These are phyloP conservation scores for Sphenostylis stenocarpa DNA, from an alignment of 306 rosid species.

Conservation along the genomic window DNA sequence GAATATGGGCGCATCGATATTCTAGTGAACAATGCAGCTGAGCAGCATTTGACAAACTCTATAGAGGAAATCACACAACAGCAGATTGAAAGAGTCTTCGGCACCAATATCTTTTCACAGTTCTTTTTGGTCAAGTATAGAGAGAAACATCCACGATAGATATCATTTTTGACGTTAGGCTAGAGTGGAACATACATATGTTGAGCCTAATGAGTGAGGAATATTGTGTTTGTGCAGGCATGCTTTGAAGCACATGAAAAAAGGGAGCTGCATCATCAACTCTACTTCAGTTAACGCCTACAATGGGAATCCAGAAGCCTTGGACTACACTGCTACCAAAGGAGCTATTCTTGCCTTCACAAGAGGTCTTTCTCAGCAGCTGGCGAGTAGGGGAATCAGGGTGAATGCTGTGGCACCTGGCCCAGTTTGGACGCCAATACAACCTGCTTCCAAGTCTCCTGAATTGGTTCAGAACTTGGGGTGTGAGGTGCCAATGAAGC, in stretches of 20 bases:
- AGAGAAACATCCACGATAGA: not conserved
- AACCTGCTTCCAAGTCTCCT: conserved; percentile 43
- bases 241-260: conserved; percentile 62
- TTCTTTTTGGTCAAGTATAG: conserved; percentile 53
- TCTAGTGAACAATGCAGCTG: conserved; percentile 61
- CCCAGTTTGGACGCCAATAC: conserved; percentile 62
- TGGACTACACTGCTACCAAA: conserved; percentile 52
- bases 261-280: conserved; percentile 63
- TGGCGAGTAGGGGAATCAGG: conserved; percentile 51
- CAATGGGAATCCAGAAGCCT: conserved; percentile 34
- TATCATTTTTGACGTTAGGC: not conserved
- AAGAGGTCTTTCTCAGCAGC: conserved; percentile 45
- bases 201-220: not conserved
- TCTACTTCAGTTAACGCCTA: conserved; percentile 55
- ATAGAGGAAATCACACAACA: conserved; percentile 44
- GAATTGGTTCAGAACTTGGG: conserved; percentile 49
- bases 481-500: conserved; percentile 46
- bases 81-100: conserved; percentile 49
- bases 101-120: conserved; percentile 62
- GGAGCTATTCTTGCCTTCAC: conserved; percentile 65
- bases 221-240: conserved; percentile 37
- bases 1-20: conserved; percentile 50
- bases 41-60: conserved; percentile 29
- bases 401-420: conserved; percentile 73
- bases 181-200: not conserved